These are phyloP conservation scores for Coemansia sp. DNA, from an alignment of 192 early-diverging fungal genomes.

Conservation along the genomic window DNA sequence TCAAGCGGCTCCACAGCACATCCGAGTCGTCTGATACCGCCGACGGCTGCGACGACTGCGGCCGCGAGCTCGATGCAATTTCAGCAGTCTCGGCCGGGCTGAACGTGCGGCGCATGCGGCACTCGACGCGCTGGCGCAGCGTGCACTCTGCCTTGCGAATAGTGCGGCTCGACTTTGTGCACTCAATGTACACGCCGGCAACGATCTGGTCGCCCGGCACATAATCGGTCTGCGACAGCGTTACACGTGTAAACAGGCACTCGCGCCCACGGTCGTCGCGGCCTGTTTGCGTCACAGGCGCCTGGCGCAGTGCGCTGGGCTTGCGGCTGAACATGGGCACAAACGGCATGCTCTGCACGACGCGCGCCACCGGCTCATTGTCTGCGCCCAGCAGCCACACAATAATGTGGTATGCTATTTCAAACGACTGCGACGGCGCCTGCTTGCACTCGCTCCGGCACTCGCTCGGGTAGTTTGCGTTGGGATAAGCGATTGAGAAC, in stretches of 20 bases:
- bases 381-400: conserved; percentile 19
- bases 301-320: conserved; percentile 17
- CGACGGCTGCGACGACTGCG: conserved; percentile 39
- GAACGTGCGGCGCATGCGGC: conserved; percentile 47
- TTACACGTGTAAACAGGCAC: conserved; percentile 39
- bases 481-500: conserved; percentile 38
- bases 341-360: conserved; percentile 19
- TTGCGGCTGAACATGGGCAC: conserved; percentile 15
- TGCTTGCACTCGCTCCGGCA: conserved; percentile 24
- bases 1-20: conserved; percentile 42
- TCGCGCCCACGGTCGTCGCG: conserved; percentile 44
- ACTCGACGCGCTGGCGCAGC: conserved; percentile 49
- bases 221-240: conserved; percentile 48
- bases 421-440: conserved; percentile 47
- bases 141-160: conserved; percentile 46
- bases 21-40: conserved; percentile 41
- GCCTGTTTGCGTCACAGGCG: conserved; percentile 26
- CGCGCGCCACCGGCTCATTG: conserved; percentile 3
- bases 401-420: conserved; percentile 43
- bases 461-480: conserved; percentile 46
- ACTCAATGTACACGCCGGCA: conserved; percentile 50
- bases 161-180: conserved; percentile 31
- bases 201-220: conserved; percentile 48
- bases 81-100: conserved; percentile 45
- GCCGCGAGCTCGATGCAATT: conserved; percentile 23